phyloP scores from a whole-genome alignment of 805 yeast species.

The Wickerhamiella azyma region DNA sequence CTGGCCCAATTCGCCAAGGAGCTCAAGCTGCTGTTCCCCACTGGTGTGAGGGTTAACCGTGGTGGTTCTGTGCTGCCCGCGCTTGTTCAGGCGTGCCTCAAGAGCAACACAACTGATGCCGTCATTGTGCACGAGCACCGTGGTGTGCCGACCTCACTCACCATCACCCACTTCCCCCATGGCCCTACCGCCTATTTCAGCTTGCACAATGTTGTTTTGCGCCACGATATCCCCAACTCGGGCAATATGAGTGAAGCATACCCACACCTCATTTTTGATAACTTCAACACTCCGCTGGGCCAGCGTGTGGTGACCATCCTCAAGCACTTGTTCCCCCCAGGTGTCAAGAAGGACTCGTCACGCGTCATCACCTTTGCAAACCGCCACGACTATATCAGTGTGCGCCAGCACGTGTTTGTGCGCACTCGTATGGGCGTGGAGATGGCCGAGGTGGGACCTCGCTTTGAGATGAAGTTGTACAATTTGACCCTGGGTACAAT shows the following conservation, averaged over 20 bases:
- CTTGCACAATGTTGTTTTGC: conserved; percentile 80
- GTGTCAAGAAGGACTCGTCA: conserved; percentile 80
- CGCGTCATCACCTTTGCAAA: conserved; percentile 90
- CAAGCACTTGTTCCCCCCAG: conserved; percentile 90
- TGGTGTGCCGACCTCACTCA: conserved; percentile 92
- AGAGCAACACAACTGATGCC: conserved; percentile 71
- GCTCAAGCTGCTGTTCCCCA: conserved; percentile 77
- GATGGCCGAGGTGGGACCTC: conserved; percentile 93
- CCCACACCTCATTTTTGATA: conserved; percentile 89
- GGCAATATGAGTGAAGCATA: conserved; percentile 85
- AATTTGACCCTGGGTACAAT: conserved; percentile 81
- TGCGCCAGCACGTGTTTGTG: conserved; percentile 89
- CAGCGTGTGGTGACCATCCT: conserved; percentile 64
- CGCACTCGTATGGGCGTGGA: conserved; percentile 80
- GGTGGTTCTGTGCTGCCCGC: conserved; percentile 84
- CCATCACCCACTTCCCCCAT: conserved; percentile 90
- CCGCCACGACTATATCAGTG: conserved; percentile 81
- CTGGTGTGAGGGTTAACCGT: conserved; percentile 76
- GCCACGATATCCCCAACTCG: conserved; percentile 78
- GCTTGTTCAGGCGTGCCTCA: conserved; percentile 68
- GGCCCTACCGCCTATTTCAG: conserved; percentile 96
- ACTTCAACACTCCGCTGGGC: conserved; percentile 70
- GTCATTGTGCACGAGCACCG: conserved; percentile 87
- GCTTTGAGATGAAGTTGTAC: conserved; percentile 90
- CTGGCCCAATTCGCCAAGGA: conserved; percentile 88